Percentiles rank a stretch among this genome's conserved stretches.
These are phyloP conservation scores for Botrytis porri DNA, from an alignment of 2,329 filamentous ascomycete genomes.

Conservation along the genomic window DNA sequence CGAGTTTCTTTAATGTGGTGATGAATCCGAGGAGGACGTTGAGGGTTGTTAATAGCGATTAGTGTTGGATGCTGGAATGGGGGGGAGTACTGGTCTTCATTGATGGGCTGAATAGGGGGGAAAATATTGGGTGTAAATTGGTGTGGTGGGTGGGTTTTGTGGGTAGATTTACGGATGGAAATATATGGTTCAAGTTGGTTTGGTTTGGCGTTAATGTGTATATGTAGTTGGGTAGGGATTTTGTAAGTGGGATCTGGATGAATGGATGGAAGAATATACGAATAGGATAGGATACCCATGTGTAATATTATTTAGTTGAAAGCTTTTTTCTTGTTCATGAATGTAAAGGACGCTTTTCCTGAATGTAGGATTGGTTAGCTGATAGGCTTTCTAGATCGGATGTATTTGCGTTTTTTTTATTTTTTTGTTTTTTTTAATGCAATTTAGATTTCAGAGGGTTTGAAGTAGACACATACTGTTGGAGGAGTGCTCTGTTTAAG, in stretches of 20 bases:
- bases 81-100: background rate
- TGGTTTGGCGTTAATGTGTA: background rate
- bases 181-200: background rate
- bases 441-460: no score
- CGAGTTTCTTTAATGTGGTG: conserved; percentile 68
- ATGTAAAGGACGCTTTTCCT: background rate
- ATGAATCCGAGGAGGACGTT: conserved; percentile 66
- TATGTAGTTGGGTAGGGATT: background rate
- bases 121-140: background rate
- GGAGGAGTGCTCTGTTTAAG: background rate
- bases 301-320: background rate
- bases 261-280: background rate
- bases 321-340: background rate
- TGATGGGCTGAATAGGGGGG: background rate
- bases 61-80: background rate
- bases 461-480: no score
- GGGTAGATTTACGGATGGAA: background rate
- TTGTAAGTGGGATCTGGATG: background rate
- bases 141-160: background rate
- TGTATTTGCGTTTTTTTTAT: no score
- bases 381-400: no score
- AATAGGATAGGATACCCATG: conserved; percentile 3
- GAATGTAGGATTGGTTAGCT: background rate
- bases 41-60: conserved; percentile 59
- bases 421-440: no score